Base-by-base conservation (phyloP, 768 basidiomycete species). In the Boletus vinaceobasis region DNA sequence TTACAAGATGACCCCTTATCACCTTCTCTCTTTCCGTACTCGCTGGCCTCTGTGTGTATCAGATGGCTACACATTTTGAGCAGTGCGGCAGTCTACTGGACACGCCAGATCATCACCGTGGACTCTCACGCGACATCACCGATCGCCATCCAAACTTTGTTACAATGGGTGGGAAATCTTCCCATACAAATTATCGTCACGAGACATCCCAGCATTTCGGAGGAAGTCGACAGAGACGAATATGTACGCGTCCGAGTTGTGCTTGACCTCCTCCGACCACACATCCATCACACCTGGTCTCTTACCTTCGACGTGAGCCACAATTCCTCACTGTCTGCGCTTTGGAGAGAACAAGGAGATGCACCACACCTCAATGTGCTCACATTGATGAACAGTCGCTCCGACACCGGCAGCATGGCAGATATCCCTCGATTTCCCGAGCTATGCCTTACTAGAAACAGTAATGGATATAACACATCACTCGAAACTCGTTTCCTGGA, bases 101-200 rank as follows among this genome's bases (percentile, higher is more conserved):
- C 61, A 35, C 62, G 62, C 40, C 49, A 52, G 39, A 43, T 64
- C 48, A 29, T 64, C 37, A 61, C 45, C 29, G 43, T 63, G 27
- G 63, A 60, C 39, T 47, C 57, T 33, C 23, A 47, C 23, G 36
- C 29, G 36, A 42, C 53, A 23, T 23, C 40, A 11, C 56, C 13
- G 8, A 32, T 19, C 26, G 14, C 14, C 46, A 31, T 37, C 40
- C 55, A 43, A n/a, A 26, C 31, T 4, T 4, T 42, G 17, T 14
- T 58, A 17, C 46, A 23, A 31, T 46, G 26, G 48, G 43, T 31
- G 14, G 39, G 38, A 36, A 13, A 46, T 40, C 48, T 39, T 40
- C 7, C 56, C 19, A 26, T 58, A 36, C 48, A 58, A 42, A 43
- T 58, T 21, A 32, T 50, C 11, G 19, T 58, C 31, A 37, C 56